A percentile compares a stretch with the other conserved stretches of the same genome.
phyloP scores from a whole-genome alignment of 805 yeast species.

The Teunomyces gatunensis region DNA sequence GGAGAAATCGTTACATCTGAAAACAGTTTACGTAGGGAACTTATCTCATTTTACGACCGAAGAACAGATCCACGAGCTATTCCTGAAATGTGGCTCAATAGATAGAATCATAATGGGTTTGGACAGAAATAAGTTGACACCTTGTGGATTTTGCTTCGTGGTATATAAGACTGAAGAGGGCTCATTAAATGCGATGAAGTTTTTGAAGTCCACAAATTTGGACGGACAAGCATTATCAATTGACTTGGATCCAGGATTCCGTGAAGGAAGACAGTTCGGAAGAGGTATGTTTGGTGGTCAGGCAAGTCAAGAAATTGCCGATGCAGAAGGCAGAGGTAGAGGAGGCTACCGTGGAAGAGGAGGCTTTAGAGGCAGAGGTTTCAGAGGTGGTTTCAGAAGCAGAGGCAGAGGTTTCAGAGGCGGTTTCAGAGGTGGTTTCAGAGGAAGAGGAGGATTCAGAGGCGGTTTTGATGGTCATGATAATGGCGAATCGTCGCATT shows the following conservation, averaged over 20 bases:
- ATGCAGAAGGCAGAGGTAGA: slow-evolving; percentile 18
- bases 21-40: slow-evolving; percentile 89
- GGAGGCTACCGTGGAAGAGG: slow-evolving; percentile 19
- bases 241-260: slow-evolving; percentile 94
- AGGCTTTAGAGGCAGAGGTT: slow-evolving; percentile 29
- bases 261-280: slow-evolving; percentile 94
- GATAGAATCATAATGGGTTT: slow-evolving; percentile 89
- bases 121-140: slow-evolving; percentile 85
- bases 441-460: slow-evolving; percentile 33
- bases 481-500: background rate
- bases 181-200: slow-evolving; percentile 80
- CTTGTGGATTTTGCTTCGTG: slow-evolving; percentile 96
- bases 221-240: slow-evolving; percentile 81
- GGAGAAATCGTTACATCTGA: slow-evolving; percentile 60
- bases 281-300: slow-evolving; percentile 94
- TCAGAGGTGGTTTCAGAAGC: slow-evolving; percentile 18
- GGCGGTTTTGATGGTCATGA: slow-evolving; percentile 24
- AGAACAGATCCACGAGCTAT: slow-evolving; percentile 87
- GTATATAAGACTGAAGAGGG: slow-evolving; percentile 67
- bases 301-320: slow-evolving; percentile 61
- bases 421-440: slow-evolving; percentile 33
- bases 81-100: slow-evolving; percentile 77
- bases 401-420: slow-evolving; percentile 14
- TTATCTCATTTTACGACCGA: slow-evolving; percentile 88
- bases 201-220: slow-evolving; percentile 73